Conservation (phyloP, 768 basidiomycete species). For the Calocybe gangraenosa region DNA sequence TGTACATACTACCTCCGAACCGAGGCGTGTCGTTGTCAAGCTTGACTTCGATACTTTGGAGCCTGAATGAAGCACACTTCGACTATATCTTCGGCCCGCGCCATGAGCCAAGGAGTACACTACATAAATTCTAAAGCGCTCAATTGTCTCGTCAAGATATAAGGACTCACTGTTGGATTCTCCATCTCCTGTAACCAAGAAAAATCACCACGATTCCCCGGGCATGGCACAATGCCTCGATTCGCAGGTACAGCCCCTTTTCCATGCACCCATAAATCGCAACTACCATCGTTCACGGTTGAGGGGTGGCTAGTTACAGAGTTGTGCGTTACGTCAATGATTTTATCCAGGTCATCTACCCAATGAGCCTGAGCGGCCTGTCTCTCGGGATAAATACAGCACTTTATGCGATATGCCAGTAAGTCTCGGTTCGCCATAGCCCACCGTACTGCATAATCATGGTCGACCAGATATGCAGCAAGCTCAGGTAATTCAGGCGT, state of each 20-base stretch:
- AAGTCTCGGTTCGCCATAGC: conserved; percentile 34
- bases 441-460: conserved; percentile 35
- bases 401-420: conserved; percentile 30
- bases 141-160: neutral
- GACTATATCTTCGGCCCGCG: conserved; percentile 31
- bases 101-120: conserved; percentile 35
- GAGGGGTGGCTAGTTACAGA: conserved; percentile 25
- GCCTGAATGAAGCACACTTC: conserved; percentile 26
- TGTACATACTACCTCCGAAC: conserved; percentile 31
- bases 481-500: conserved; percentile 24
- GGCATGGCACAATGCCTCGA: conserved; percentile 30
- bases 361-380: conserved; percentile 1
- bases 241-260: conserved; percentile 36
- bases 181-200: conserved; percentile 32
- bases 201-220: conserved; percentile 35
- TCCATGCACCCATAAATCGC: conserved; percentile 32
- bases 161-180: conserved; percentile 25
- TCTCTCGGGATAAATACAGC: conserved; percentile 22
- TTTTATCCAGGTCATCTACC: conserved; percentile 18
- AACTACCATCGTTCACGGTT: conserved; percentile 13
- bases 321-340: conserved; percentile 35
- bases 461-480: conserved; percentile 25
- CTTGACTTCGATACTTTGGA: conserved; percentile 24
- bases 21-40: conserved; percentile 28
- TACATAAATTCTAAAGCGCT: conserved; percentile 8